These are phyloP conservation scores for Pezicula neosporulosa DNA, from an alignment of 2,329 filamentous ascomycete genomes.

Conservation along the genomic window DNA sequence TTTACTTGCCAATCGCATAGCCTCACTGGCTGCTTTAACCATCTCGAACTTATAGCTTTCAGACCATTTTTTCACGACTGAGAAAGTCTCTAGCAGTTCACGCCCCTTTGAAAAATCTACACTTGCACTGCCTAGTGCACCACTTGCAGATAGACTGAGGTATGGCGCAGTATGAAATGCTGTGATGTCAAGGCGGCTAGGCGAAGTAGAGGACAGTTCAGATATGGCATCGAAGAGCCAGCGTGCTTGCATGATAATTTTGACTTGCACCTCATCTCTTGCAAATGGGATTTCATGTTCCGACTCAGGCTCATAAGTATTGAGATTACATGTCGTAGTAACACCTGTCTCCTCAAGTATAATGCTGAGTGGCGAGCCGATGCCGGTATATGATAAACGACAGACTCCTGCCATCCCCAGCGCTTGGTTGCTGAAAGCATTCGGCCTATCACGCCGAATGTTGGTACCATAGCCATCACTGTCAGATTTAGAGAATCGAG, in stretches of 20 bases:
- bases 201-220: conserved; percentile 58
- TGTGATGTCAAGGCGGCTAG: conserved; percentile 69
- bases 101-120: conserved; percentile 64
- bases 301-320: conserved; percentile 76
- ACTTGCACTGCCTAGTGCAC: conserved; percentile 57
- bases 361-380: conserved; percentile 78
- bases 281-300: conserved; percentile 86
- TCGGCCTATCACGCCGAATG: conserved; percentile 57
- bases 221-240: conserved; percentile 69
- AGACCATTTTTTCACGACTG: conserved; percentile 54
- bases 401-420: conserved; percentile 84
- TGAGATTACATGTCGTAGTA: conserved; percentile 84
- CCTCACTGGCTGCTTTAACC: conserved; percentile 78
- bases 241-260: conserved; percentile 86
- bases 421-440: conserved; percentile 79
- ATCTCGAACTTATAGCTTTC: conserved; percentile 86
- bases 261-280: conserved; percentile 75
- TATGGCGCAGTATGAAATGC: conserved; percentile 60
- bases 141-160: conserved; percentile 68
- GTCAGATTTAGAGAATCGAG: conserved; percentile 54
- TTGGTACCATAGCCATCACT: conserved; percentile 59
- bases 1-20: conserved; percentile 92
- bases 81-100: conserved; percentile 72
- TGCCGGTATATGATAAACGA: conserved; percentile 71
- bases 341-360: conserved; percentile 83